phyloP scores from a whole-genome alignment of 139 green algal species.

The Spirogloea muscicola region DNA sequence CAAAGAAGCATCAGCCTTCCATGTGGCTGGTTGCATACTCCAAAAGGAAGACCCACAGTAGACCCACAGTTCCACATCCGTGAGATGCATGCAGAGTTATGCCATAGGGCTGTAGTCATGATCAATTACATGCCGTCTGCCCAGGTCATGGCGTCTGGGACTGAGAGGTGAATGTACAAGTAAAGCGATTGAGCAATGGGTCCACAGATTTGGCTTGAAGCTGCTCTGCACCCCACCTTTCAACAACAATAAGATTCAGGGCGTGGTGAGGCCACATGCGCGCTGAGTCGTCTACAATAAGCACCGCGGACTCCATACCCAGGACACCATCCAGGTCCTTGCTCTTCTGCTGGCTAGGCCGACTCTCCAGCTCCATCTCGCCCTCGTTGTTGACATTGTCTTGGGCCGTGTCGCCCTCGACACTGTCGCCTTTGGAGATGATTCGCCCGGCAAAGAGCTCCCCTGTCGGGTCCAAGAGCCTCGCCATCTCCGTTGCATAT shows the following conservation, averaged over 20 bases:
- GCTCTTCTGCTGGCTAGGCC: constrained; percentile 40
- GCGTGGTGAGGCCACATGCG: constrained; percentile 79
- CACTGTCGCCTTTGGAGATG: constrained; percentile 49
- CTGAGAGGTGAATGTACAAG: too few relatives aligned
- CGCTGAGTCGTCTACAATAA: constrained; percentile 94
- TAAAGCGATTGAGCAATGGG: too few relatives aligned
- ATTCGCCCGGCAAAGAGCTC: constrained; percentile 59
- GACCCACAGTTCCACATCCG: too few relatives aligned
- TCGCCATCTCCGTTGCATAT: constrained; percentile 81
- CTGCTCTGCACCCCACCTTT: constrained; percentile 37
- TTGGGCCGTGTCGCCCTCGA: neutral
- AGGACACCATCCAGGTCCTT: constrained; percentile 88
- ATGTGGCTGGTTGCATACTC: too few relatives aligned
- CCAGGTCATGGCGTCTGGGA: too few relatives aligned
- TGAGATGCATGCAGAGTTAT: too few relatives aligned
- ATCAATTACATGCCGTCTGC: too few relatives aligned
- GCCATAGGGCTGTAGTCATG: too few relatives aligned
- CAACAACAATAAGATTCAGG: constrained; percentile 75
- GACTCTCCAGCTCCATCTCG: neutral
- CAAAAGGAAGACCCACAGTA: too few relatives aligned
- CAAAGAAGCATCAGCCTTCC: too few relatives aligned
- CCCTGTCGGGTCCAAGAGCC: constrained; percentile 68
- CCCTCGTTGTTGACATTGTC: neutral
- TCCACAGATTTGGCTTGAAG: too few relatives aligned
- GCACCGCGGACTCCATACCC: constrained; percentile 59